Percentiles rank a stretch among this genome's conserved stretches.
Conservation (phyloP, 352 stramenopile species). For the Phytophthora fragariae region DNA sequence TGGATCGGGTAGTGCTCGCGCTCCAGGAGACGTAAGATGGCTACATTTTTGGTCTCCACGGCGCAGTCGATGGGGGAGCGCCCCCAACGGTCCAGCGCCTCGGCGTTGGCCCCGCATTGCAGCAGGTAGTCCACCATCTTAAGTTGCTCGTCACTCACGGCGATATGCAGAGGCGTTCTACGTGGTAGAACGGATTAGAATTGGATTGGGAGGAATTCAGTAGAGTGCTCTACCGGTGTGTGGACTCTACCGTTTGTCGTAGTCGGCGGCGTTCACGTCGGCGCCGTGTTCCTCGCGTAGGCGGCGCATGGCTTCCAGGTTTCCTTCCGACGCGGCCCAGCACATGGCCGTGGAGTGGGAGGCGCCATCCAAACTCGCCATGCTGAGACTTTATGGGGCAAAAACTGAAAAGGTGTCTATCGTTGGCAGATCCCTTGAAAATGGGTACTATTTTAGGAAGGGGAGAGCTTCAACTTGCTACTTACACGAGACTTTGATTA, state of each 20-base stretch:
- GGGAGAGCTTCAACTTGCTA: too few species aligned
- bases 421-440: too few species aligned
- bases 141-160: constrained; percentile 68
- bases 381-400: too few species aligned
- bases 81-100: constrained; percentile 75
- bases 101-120: constrained; percentile 56
- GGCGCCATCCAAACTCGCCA: neutral
- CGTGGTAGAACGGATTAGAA: neutral
- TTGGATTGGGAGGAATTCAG: neutral
- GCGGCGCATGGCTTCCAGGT: constrained; percentile 66
- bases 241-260: constrained; percentile 68
- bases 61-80: constrained; percentile 76
- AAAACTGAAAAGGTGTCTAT: too few species aligned
- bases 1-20: constrained; percentile 36
- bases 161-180: constrained; percentile 82
- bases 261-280: constrained; percentile 80
- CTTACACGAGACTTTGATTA: neutral
- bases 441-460: too few species aligned
- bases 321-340: constrained; percentile 73
- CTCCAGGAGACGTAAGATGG: constrained; percentile 59
- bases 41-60: constrained; percentile 56
- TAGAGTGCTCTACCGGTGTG: neutral
- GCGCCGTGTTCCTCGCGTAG: constrained; percentile 66
- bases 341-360: constrained; percentile 79
- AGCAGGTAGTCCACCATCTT: constrained; percentile 71